Conservation (phyloP, 2,329 filamentous ascomycete species). For the Claviceps pazoutovae region DNA sequence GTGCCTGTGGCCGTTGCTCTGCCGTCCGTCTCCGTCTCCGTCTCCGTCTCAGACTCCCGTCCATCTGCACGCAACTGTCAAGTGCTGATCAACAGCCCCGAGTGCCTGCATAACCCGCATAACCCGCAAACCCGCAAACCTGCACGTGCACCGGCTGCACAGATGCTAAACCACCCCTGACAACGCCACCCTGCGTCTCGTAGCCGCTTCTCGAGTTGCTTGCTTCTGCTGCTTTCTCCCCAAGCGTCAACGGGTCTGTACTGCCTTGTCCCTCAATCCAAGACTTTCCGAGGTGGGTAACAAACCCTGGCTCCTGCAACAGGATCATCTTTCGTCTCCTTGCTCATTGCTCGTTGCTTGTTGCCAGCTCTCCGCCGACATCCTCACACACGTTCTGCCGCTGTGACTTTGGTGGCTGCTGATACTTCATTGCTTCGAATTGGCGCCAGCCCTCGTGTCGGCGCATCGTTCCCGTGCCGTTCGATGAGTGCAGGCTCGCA, state of each 20-base stretch:
- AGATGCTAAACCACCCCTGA: conserved; percentile 4
- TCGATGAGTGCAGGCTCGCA: conserved; percentile 1
- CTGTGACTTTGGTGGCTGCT: not conserved
- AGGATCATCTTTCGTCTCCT: not conserved
- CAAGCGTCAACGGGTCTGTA: not conserved
- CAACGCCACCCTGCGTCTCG: conserved; percentile 4
- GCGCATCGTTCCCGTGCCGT: not conserved
- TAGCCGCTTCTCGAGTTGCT: not conserved
- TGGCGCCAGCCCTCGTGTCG: not conserved
- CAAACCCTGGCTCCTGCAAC: conserved; percentile 1
- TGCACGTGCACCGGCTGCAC: not conserved
- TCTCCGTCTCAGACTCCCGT: not conserved
- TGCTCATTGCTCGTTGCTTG: not conserved
- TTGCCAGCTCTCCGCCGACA: not conserved
- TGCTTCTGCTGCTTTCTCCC: not conserved
- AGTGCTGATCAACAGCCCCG: not conserved
- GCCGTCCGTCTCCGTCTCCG: not conserved
- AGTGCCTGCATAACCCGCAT: too few relatives aligned
- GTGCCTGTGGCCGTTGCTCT: too few relatives aligned
- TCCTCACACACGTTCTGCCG: not conserved
- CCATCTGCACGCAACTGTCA: not conserved
- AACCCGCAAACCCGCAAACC: not conserved
- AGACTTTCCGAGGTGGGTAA: not conserved
- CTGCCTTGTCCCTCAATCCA: conserved; percentile 1
- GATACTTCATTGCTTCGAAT: not conserved